Base-by-base conservation (phyloP, 805 yeast genomes). In the Clavispora carvajalis region DNA sequence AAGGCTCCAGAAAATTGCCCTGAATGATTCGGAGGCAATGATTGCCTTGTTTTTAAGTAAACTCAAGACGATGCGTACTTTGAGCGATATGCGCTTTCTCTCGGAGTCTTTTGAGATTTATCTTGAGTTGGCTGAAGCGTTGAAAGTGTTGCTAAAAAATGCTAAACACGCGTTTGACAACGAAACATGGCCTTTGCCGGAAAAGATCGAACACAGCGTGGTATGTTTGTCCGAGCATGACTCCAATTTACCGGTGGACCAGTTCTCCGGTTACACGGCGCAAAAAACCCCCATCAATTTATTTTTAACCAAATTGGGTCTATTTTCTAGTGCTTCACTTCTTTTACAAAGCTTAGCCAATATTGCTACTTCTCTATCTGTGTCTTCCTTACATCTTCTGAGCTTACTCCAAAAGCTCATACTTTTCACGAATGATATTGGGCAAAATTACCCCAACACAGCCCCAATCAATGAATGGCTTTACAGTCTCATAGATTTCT, bases 71-170 rank as follows among this genome's bases (percentile, higher is more conserved):
- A 82, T 82, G 0, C 58, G 70, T 23, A 65, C 77, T 3, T 70
- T 77, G 41, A 74, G 73, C 40, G 74, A 74, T 34, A 67, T 86
- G 63, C 71, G 73, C 19, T 69, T 84, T 18, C 59, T 67, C 19
- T 83, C 81, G 21, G 90, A 85, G 38, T 72, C 91, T 0, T 54
- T 82, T 25, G 60, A 56, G 3, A 69, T 74, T 17, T 82, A 78
- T 47, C 73, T 74, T 23, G 65, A 63, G 22, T 50, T 85, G 5
- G 66, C 69, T 13, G 43, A 50, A 1, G 58, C 57, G 13, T 35
- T 61, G 36, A 45, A 49, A 22, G 9, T 10, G 34, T 43, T 18
- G 33, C 34, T 15, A 18, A 18, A 23, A 8, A 39, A 6, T 3
- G 23, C 34, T 12, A 7, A 7, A 21, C 33, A 37, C 23, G 33